Evolutionary conservation across 306 rosid species (phyloP), one percentile per base, ranked within the genome.

Genomic region (Argentina anserina): DNA sequence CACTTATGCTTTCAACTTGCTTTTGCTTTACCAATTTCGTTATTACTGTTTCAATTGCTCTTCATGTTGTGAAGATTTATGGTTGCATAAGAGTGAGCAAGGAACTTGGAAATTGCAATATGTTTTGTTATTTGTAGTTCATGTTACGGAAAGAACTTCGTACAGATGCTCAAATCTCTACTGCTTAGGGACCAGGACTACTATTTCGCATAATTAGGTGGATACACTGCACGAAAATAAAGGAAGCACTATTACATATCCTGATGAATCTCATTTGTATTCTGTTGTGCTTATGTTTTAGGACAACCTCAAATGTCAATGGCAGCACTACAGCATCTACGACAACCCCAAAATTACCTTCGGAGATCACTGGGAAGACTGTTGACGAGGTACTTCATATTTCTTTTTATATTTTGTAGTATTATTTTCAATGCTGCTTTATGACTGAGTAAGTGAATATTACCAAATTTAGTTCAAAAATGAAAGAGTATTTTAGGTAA

Each of bases 321-420:
- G 37, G 5, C 59, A 86, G 83, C 74, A 69, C 90, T 69, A 37
- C 86, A 15, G 89, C 78, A 77, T 73, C 86, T 70, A 45, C 80
- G 47, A 66, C 87, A 65, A 69, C 87, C 42, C 95, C 97, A 64
- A 89, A 87, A 80, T 77, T 91, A 69, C 99, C 99, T 0, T 94
- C 97, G 64, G 97, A 94, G 86, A 89, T 94, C 77, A 89, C 89
- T 4, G 98, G 97, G 78, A 94, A 89, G 84, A 89, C 92, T 70
- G 97, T 94, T 75, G 99, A 89, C 79, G 99, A 94, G 99, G 99
- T 91, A 85, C 50, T 72, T 46, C 39, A 58, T 43, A 65, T 52
- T 36, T 42, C 62, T 72, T 34, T 56, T n/a, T 59, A 49, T 47
- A 41, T 46, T 63, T 49, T 21, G 23, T 45, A 14, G 7, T 1